Percentiles rank a stretch among this genome's conserved stretches.
These are phyloP conservation scores for Dryas drummondii DNA, from an alignment of 306 rosid genomes.

Conservation along the genomic window DNA sequence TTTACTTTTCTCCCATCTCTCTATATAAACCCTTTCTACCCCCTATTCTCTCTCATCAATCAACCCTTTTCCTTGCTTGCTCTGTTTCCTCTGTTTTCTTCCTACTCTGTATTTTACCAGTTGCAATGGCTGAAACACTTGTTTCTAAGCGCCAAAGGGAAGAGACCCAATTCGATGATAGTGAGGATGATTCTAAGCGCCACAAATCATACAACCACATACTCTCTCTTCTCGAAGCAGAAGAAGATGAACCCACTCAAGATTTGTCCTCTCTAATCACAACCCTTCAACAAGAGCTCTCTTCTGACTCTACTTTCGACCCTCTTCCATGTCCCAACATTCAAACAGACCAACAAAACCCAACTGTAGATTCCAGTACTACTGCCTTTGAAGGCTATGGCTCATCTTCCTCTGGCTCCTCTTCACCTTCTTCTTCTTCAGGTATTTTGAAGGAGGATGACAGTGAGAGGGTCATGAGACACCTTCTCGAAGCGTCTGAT, in stretches of 20 bases:
- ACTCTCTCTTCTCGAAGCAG: slow-evolving; percentile 68
- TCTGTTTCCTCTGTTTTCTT: not conserved
- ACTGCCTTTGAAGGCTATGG: slow-evolving; percentile 8
- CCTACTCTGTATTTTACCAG: not conserved
- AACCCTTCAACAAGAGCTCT: slow-evolving; percentile 68
- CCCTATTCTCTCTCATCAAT: slow-evolving; percentile 42
- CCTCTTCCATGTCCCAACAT: slow-evolving; percentile 13
- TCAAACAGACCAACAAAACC: slow-evolving; percentile 15
- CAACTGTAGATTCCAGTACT: not conserved
- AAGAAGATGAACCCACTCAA: slow-evolving; percentile 59
- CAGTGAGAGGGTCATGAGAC: slow-evolving; percentile 62
- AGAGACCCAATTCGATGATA: slow-evolving; percentile 33
- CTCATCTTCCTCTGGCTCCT: slow-evolving; percentile 19
- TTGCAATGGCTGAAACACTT: no score
- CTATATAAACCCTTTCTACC: slow-evolving; percentile 42
- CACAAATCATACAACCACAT: slow-evolving; percentile 63
- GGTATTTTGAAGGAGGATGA: slow-evolving; percentile 38
- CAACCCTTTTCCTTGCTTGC: not conserved
- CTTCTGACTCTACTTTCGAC: slow-evolving; percentile 12
- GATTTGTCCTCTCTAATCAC: slow-evolving; percentile 65
- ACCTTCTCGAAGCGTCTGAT: slow-evolving; percentile 81
- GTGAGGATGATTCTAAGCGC: slow-evolving; percentile 41
- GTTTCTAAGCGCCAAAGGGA: slow-evolving; percentile 49
- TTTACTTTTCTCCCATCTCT: slow-evolving; percentile 1
- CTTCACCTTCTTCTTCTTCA: slow-evolving; percentile 11